A percentile compares a stretch with the other conserved stretches of the same genome.
Evolutionary conservation across 805 yeast genomes (phyloP).

Genomic region (Myxozyma sirexii): DNA sequence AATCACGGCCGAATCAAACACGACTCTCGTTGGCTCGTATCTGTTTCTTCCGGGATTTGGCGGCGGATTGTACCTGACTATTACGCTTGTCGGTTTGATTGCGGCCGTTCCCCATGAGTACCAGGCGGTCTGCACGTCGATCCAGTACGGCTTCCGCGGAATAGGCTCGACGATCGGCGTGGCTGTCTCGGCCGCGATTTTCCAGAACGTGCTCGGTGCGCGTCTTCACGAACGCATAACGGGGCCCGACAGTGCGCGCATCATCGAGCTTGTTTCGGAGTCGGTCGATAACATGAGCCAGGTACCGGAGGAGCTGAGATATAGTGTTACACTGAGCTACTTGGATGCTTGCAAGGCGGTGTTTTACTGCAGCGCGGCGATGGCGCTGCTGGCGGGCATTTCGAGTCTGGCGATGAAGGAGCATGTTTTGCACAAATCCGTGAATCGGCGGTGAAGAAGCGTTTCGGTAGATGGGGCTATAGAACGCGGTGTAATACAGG

Average conservation of each 20-base stretch:
- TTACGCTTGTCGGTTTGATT: slow-evolving; percentile 71
- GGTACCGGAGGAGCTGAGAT: slow-evolving; percentile 16
- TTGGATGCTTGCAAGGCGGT: slow-evolving; percentile 29
- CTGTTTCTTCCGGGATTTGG: slow-evolving; percentile 60
- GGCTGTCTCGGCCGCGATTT: slow-evolving; percentile 59
- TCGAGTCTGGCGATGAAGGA: slow-evolving; percentile 28
- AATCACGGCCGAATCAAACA: slow-evolving; percentile 25
- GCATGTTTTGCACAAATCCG: slow-evolving; percentile 24
- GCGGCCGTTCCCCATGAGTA: slow-evolving; percentile 68
- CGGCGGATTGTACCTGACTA: slow-evolving; percentile 66
- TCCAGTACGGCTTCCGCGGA: slow-evolving; percentile 84
- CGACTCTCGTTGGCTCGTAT: slow-evolving; percentile 46
- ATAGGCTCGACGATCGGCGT: slow-evolving; percentile 85
- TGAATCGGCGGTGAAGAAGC: slow-evolving; percentile 4
- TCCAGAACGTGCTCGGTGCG: slow-evolving; percentile 48
- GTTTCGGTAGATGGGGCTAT: neutral
- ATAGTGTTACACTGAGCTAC: slow-evolving; percentile 17
- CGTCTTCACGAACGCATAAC: slow-evolving; percentile 33
- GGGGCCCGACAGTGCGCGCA: slow-evolving; percentile 27
- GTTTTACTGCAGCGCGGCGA: slow-evolving; percentile 15
- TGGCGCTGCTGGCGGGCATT: slow-evolving; percentile 17
- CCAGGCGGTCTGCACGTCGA: slow-evolving; percentile 88
- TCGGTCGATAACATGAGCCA: slow-evolving; percentile 18
- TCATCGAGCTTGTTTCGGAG: slow-evolving; percentile 24
- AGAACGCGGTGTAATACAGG: neutral